phyloP scores from a whole-genome alignment of 257 asterid species.

The Capsicum chinense region DNA sequence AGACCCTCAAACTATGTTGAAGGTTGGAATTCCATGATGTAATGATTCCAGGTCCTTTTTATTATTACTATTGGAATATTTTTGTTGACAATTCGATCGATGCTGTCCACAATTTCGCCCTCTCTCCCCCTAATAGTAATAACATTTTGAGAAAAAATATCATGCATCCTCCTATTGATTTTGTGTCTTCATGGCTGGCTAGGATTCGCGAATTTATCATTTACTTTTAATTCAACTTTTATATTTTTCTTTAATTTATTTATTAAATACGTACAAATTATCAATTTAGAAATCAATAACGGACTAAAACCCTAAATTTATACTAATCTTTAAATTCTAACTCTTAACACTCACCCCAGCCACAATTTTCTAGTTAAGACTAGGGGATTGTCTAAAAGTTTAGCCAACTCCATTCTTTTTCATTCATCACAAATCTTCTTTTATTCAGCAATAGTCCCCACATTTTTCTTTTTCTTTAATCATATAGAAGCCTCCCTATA shows the following conservation, averaged over 20 bases:
- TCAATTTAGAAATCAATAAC: not conserved
- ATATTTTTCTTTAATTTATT: not conserved
- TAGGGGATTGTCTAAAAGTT: not conserved
- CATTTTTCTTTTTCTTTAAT: not conserved
- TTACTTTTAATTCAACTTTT: not conserved
- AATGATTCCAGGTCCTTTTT: too few relatives aligned
- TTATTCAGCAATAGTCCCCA: not conserved
- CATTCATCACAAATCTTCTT: not conserved
- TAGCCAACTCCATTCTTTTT: slow-evolving; percentile 19
- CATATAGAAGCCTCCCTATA: not conserved
- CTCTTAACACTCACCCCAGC: fast-evolving
- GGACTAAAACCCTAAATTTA: not conserved
- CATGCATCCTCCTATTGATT: not conserved
- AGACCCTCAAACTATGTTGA: too few relatives aligned
- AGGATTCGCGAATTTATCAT: too few relatives aligned
- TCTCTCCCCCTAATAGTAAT: too few relatives aligned
- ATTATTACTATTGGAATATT: too few relatives aligned
- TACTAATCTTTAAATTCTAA: not conserved
- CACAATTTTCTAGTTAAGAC: not conserved
- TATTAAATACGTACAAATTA: not conserved
- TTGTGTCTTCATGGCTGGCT: not conserved
- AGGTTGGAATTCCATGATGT: too few relatives aligned
- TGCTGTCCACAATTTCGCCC: too few relatives aligned
- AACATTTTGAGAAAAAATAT: not conserved
- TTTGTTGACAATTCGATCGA: too few relatives aligned